A percentile compares a stretch with the other conserved stretches of the same genome.
These are phyloP conservation scores for Delitschia confertaspora DNA, from an alignment of 495 filamentous ascomycete species.

Conservation along the genomic window DNA sequence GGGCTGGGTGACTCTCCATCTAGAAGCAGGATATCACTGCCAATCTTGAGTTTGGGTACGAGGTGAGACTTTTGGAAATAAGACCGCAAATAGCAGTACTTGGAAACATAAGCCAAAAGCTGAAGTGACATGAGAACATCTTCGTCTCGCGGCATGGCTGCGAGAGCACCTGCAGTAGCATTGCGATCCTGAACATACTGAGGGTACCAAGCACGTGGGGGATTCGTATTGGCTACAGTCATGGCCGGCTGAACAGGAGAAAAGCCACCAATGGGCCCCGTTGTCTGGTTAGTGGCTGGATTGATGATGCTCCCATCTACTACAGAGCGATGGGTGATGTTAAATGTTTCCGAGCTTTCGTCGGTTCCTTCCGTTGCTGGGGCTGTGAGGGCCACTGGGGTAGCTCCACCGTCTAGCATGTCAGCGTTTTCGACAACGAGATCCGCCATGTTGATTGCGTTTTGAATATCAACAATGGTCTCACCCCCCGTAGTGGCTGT, in stretches of 20 bases:
- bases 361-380: slow-evolving; percentile 76
- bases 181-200: slow-evolving; percentile 63
- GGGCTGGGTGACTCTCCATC: slow-evolving; percentile 51
- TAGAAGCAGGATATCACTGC: slow-evolving; percentile 67
- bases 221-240: slow-evolving; percentile 51
- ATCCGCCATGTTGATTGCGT: slow-evolving; percentile 61
- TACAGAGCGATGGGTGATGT: slow-evolving; percentile 84
- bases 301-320: slow-evolving; percentile 85
- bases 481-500: slow-evolving; percentile 60
- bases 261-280: slow-evolving; percentile 53
- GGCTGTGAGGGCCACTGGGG: slow-evolving; percentile 63
- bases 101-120: slow-evolving; percentile 92
- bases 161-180: slow-evolving; percentile 59
- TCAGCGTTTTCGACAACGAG: slow-evolving; percentile 63
- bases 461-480: slow-evolving; percentile 67
- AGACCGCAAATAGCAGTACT: slow-evolving; percentile 90
- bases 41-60: slow-evolving; percentile 85
- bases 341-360: slow-evolving; percentile 64
- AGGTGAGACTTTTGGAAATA: slow-evolving; percentile 95
- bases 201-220: slow-evolving; percentile 52
- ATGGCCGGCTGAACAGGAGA: slow-evolving; percentile 68
- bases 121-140: slow-evolving; percentile 98
- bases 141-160: slow-evolving; percentile 89
- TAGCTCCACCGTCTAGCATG: slow-evolving; percentile 67
- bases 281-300: slow-evolving; percentile 40